Conservation (phyloP, 495 filamentous ascomycete genomes). For the Daldinia concentrica region DNA sequence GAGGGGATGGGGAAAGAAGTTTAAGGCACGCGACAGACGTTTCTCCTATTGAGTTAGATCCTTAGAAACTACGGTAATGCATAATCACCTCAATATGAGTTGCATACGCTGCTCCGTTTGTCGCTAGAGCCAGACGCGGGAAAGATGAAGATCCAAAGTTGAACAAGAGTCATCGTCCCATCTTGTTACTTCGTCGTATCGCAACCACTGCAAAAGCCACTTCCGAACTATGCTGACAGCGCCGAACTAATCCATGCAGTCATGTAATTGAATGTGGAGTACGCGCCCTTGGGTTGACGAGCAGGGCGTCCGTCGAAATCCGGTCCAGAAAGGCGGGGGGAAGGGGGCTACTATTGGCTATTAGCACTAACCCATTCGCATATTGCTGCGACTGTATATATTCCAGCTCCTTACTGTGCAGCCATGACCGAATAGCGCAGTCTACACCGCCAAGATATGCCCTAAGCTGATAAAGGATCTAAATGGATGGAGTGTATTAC, state of each 20-base stretch:
- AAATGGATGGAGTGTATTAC: neutral
- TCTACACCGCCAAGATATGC: slow-evolving; percentile 32
- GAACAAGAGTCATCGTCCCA: slow-evolving; percentile 36
- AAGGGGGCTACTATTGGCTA: slow-evolving; percentile 22
- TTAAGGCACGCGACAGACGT: slow-evolving; percentile 39
- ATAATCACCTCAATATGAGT: slow-evolving; percentile 18
- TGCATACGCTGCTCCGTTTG: slow-evolving; percentile 31
- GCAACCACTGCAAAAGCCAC: slow-evolving; percentile 18
- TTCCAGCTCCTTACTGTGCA: slow-evolving; percentile 33
- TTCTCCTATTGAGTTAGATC: slow-evolving; percentile 17
- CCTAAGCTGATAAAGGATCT: slow-evolving; percentile 20
- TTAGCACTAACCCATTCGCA: slow-evolving; percentile 21
- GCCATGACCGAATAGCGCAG: slow-evolving; percentile 12
- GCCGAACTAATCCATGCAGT: slow-evolving; percentile 35
- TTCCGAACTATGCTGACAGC: slow-evolving; percentile 37
- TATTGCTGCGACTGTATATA: slow-evolving; percentile 38
- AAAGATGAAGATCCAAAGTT: slow-evolving; percentile 29
- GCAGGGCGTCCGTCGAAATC: slow-evolving; percentile 42
- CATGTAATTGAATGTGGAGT: slow-evolving; percentile 41
- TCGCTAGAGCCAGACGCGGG: slow-evolving; percentile 25
- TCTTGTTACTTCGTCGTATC: slow-evolving; percentile 12
- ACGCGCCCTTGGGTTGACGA: slow-evolving; percentile 49
- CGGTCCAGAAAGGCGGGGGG: slow-evolving; percentile 23
- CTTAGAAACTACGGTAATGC: slow-evolving; percentile 15
- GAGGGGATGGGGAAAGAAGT: slow-evolving; percentile 10